These are phyloP conservation scores for Ceratobasidium sp. DNA, from an alignment of 1,284 basidiomycete species.

Conservation along the genomic window DNA sequence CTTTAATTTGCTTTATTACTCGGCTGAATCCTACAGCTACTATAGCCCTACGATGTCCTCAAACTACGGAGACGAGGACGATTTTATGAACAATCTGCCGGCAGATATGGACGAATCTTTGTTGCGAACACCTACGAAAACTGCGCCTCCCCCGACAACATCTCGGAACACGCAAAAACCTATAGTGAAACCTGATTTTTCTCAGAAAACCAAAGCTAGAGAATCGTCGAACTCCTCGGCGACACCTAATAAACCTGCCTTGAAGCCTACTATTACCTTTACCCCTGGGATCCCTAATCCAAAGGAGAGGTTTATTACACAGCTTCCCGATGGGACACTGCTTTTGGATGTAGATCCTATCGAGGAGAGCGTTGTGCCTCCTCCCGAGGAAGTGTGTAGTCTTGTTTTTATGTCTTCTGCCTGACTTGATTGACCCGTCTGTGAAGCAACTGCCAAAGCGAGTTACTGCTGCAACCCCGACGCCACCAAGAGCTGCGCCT, in stretches of 20 bases:
- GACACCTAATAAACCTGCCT: constrained; percentile 38
- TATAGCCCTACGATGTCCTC: constrained; percentile 15
- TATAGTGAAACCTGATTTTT: constrained; percentile 9
- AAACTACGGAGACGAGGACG: constrained; percentile 50
- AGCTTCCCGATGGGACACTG: not conserved
- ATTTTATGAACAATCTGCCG: constrained; percentile 54
- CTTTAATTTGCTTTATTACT: not conserved
- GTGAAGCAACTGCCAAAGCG: constrained; percentile 37
- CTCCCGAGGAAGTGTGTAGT: constrained; percentile 12
- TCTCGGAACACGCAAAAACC: constrained; percentile 5
- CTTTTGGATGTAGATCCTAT: constrained; percentile 16
- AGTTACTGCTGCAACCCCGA: constrained; percentile 29
- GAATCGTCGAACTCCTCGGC: constrained; percentile 17
- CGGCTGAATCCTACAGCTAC: not conserved
- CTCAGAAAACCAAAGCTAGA: constrained; percentile 39
- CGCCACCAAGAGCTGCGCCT: constrained; percentile 27
- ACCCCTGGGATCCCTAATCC: not conserved
- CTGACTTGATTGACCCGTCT: not conserved
- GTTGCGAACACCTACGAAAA: constrained; percentile 48
- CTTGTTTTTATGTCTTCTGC: not conserved
- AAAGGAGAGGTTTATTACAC: not conserved
- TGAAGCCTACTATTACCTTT: not conserved
- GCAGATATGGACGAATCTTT: constrained; percentile 54
- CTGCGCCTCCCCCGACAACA: constrained; percentile 13
- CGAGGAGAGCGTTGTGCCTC: constrained; percentile 2